Conservation (phyloP, 768 basidiomycete genomes). For the Postia placenta region DNA sequence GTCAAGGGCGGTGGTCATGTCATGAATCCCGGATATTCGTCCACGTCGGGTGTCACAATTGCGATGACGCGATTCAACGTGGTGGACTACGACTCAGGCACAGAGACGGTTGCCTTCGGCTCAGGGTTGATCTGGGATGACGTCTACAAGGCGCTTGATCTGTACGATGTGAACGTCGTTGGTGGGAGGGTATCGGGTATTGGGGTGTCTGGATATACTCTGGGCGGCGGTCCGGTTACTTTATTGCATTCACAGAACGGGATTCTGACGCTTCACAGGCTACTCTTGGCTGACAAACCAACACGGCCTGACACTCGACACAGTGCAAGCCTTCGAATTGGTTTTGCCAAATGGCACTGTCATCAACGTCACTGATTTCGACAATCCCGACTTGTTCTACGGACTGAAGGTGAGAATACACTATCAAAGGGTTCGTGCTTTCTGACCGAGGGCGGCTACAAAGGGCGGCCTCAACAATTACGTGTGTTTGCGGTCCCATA, state of each 20-base stretch:
- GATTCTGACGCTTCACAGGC: slow-evolving; percentile 26
- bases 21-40: slow-evolving; percentile 29
- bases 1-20: slow-evolving; percentile 32
- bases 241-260: neutral
- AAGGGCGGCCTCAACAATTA: slow-evolving; percentile 65
- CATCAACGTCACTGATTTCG: slow-evolving; percentile 24
- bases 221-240: slow-evolving; percentile 47
- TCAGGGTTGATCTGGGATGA: slow-evolving; percentile 3
- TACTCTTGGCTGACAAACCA: slow-evolving; percentile 64
- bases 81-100: slow-evolving; percentile 21
- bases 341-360: slow-evolving; percentile 50
- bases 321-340: slow-evolving; percentile 45
- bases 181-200: slow-evolving; percentile 52
- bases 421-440: neutral
- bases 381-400: slow-evolving; percentile 36
- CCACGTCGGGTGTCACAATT: slow-evolving; percentile 29
- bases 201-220: slow-evolving; percentile 24
- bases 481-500: slow-evolving; percentile 18
- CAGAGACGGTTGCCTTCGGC: slow-evolving; percentile 13
- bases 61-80: slow-evolving; percentile 26
- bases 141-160: neutral
- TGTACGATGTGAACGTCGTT: slow-evolving; percentile 31
- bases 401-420: slow-evolving; percentile 45
- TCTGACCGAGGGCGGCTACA: too few relatives aligned
- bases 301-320: slow-evolving; percentile 52